Base-by-base conservation (phyloP, 495 filamentous ascomycete genomes). In the Articulospora tetracladia region DNA sequence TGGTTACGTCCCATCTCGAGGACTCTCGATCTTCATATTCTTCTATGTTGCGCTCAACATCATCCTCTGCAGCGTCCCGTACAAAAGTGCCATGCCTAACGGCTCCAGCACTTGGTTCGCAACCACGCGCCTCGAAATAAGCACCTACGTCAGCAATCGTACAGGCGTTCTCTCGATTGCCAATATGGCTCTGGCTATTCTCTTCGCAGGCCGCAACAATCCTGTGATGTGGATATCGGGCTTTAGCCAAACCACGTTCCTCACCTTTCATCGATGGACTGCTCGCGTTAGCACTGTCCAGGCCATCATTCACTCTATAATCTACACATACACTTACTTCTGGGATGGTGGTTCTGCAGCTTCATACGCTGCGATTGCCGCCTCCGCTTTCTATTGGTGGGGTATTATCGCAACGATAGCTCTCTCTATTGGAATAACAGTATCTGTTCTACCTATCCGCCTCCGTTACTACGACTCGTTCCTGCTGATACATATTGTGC, bases 161-260 rank as follows among this genome's bases (percentile, higher is more conserved):
- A 77, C 79, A 0, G 81, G 81, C 2, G 75, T 81, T 27, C 62
- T 85, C 30, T 71, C 76, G 3, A 73, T 81, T 59, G 79, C 74
- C 11, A 81, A 83, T 53, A 61, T 84, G 15, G 76, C 79, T 0
- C 64, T 84, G 2, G 22, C 82, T 24, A 79, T 78, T 69, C 65
- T 84, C 1, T 83, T 83, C 51, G 74, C 74, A 1, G 76, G 76
- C 2, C 76, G 82, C 28, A 85, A 83, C 62, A 84, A 84, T 55
- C 74, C 83, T 17, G 72, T 84, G 32, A 64, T 81, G 1, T 81
- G 78, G 80, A 66, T 78, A 11, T 83, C 81, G 0, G 78, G 80
- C 0, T 84, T 81, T 79, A 77, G 73, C 34, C 80, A 80, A 61
- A 71, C 77, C 1, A 80, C 74, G 0, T 83, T 81, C 62, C 79